A percentile compares a stretch with the other conserved stretches of the same genome.
These are phyloP conservation scores for Fusarium xylarioides DNA, from an alignment of 2,329 filamentous ascomycete species.

Conservation along the genomic window DNA sequence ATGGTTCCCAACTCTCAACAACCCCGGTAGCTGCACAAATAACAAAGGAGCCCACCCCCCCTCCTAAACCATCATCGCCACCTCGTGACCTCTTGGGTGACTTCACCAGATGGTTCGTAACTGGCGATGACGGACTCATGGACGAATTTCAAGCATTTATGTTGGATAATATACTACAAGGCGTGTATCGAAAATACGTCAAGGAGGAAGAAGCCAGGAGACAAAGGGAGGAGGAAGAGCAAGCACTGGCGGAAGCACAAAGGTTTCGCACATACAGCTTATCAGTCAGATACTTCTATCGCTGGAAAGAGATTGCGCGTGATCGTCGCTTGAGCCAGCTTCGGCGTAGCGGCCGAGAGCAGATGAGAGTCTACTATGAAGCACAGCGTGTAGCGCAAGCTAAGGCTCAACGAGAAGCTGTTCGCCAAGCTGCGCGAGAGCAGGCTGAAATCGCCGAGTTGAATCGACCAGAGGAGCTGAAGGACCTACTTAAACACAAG, in stretches of 20 bases:
- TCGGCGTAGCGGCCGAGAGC: slow-evolving; percentile 61
- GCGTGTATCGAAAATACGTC: slow-evolving; percentile 53
- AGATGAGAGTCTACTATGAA: slow-evolving; percentile 57
- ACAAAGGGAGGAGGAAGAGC: slow-evolving; percentile 59
- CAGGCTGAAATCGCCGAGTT: slow-evolving; percentile 39
- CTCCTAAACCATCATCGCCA: slow-evolving; percentile 17
- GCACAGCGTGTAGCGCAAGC: slow-evolving; percentile 48
- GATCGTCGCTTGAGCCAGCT: slow-evolving; percentile 59
- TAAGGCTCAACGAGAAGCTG: slow-evolving; percentile 48
- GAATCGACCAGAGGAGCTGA: slow-evolving; percentile 49
- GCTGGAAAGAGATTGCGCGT: slow-evolving; percentile 62
- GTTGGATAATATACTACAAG: slow-evolving; percentile 55
- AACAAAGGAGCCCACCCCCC: slow-evolving; percentile 3
- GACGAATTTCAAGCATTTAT: slow-evolving; percentile 59
- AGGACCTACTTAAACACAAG: slow-evolving; percentile 46
- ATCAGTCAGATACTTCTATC: slow-evolving; percentile 64
- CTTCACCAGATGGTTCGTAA: slow-evolving; percentile 64
- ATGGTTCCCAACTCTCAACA: slow-evolving; percentile 1
- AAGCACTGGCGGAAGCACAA: slow-evolving; percentile 56
- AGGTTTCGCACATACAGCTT: slow-evolving; percentile 61
- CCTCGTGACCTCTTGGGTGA: slow-evolving; percentile 56
- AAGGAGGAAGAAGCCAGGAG: slow-evolving; percentile 53
- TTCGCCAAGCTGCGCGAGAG: slow-evolving; percentile 39
- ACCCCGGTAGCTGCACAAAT: background rate
- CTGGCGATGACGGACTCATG: slow-evolving; percentile 63